Percentiles rank a stretch among this genome's conserved stretches.
Conservation (phyloP, 768 basidiomycete genomes). For the Kwoniella mangroviensis region DNA sequence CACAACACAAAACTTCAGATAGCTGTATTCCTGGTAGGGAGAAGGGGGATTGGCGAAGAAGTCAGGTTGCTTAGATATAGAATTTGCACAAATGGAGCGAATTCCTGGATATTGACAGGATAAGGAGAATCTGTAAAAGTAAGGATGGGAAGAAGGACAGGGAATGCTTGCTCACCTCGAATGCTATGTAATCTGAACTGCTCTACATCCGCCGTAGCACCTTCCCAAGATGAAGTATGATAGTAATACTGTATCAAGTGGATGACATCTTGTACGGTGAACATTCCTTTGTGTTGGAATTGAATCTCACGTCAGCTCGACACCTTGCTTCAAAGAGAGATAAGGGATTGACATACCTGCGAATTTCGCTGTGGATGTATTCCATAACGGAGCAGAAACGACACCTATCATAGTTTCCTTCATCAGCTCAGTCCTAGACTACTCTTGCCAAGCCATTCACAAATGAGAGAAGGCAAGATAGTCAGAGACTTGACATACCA, state of each 20-base stretch:
- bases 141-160: neutral
- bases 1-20: no score
- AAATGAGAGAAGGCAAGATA: neutral
- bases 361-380: conserved; percentile 88
- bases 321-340: neutral
- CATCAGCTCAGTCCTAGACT: neutral
- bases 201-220: conserved; percentile 87
- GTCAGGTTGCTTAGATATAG: no score
- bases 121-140: no score
- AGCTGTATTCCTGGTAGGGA: neutral
- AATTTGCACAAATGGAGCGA: no score
- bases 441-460: neutral
- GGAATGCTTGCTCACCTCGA: conserved; percentile 67
- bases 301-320: conserved; percentile 20
- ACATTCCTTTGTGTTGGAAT: conserved; percentile 71
- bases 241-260: conserved; percentile 99
- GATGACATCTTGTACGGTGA: conserved; percentile 98
- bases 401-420: conserved; percentile 67
- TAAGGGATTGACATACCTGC: conserved; percentile 59
- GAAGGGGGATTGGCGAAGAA: neutral
- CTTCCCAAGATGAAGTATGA: conserved; percentile 77
- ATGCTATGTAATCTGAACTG: conserved; percentile 85
- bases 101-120: no score
- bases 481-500: conserved; percentile 51
- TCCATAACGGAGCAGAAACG: conserved; percentile 97